Conservation (phyloP, 108 stramenopile species). For the Skeletonema grethae region DNA sequence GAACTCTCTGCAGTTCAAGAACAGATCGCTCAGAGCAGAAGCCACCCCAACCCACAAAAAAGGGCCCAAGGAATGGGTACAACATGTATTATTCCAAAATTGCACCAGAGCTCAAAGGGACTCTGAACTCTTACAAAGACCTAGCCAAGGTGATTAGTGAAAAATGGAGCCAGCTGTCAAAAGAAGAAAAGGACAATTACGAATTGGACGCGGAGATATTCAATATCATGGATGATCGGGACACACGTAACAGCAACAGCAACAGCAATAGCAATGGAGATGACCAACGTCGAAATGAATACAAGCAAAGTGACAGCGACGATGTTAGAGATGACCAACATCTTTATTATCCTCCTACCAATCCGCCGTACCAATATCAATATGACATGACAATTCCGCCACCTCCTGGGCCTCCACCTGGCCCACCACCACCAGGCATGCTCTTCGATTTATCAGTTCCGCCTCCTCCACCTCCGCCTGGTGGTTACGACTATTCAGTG, state of each 20-base stretch:
- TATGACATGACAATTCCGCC: not conserved
- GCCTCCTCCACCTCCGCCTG: not conserved
- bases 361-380: not conserved
- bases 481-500: not conserved
- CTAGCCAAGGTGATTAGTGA: not conserved
- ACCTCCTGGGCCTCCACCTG: not conserved
- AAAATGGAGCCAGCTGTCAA: not conserved
- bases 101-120: slow-evolving; percentile 1
- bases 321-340: too few species aligned
- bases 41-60: not conserved
- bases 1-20: not conserved
- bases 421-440: not conserved
- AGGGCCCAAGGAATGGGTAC: not conserved
- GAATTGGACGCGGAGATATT: slow-evolving; percentile 2
- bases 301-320: too few species aligned
- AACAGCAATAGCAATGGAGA: too few species aligned
- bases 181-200: not conserved
- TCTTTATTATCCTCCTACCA: not conserved
- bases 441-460: not conserved
- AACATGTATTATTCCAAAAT: not conserved
- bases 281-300: too few species aligned
- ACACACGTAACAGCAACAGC: too few species aligned
- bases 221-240: not conserved
- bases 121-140: not conserved
- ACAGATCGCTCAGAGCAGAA: not conserved